Percentiles rank a stretch among this genome's conserved stretches.
Evolutionary conservation across 306 rosid genomes (phyloP).

Genomic region (Cucumis cinereus): DNA sequence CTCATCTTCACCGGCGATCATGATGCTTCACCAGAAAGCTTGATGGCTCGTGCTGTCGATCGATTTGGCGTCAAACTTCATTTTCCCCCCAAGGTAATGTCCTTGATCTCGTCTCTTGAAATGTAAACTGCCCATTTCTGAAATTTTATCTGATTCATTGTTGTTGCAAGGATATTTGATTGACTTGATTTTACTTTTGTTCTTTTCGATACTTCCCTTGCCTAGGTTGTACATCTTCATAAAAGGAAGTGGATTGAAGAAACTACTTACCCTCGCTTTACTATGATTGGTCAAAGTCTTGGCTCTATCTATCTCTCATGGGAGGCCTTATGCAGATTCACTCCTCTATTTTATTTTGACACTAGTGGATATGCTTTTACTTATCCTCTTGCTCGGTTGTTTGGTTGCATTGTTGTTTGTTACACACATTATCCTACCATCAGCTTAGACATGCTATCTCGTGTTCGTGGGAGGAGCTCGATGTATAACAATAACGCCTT

Average conservation of each 20-base stretch:
- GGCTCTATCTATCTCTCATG: constrained; percentile 75
- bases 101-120: not conserved
- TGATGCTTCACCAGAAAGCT: constrained; percentile 56
- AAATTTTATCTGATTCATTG: not conserved
- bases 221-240: constrained; percentile 70
- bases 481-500: constrained; percentile 71
- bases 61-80: constrained; percentile 66
- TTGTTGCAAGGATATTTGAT: not conserved
- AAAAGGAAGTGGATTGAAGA: constrained; percentile 89
- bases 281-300: constrained; percentile 89
- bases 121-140: not conserved
- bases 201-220: not conserved
- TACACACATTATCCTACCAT: constrained; percentile 95
- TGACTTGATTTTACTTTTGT: not conserved
- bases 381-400: constrained; percentile 75
- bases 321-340: constrained; percentile 81
- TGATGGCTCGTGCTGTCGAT: constrained; percentile 54
- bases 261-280: constrained; percentile 68
- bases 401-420: constrained; percentile 82
- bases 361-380: constrained; percentile 93
- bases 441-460: constrained; percentile 87
- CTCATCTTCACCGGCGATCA: constrained; percentile 81
- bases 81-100: constrained; percentile 39
- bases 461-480: constrained; percentile 53
- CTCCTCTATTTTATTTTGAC: constrained; percentile 65